Conservation (phyloP, 768 basidiomycete species). For the Coprinopsis strossmayeri region DNA sequence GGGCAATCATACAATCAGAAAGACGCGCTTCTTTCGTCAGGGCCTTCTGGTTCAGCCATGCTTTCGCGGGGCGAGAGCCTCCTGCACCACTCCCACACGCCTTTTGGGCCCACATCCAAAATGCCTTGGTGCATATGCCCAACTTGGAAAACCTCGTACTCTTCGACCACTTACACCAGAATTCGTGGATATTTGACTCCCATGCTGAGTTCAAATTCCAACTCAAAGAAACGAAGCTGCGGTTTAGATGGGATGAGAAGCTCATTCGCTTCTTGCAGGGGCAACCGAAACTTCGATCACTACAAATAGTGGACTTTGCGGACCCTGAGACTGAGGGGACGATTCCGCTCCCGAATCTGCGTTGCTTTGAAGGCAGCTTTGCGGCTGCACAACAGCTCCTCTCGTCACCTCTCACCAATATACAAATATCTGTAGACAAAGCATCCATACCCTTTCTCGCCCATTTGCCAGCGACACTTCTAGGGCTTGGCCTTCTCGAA, state of each 20-base stretch:
- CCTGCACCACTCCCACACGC: slow-evolving; percentile 18
- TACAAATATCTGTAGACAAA: slow-evolving; percentile 23
- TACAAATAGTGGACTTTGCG: slow-evolving; percentile 26
- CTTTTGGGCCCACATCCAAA: slow-evolving; percentile 41
- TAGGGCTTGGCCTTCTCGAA: slow-evolving; percentile 23
- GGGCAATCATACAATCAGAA: slow-evolving; percentile 28
- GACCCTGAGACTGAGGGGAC: slow-evolving; percentile 8
- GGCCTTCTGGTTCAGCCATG: slow-evolving; percentile 31
- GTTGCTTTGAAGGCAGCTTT: slow-evolving; percentile 39
- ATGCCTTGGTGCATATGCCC: slow-evolving; percentile 34
- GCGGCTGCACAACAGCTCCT: slow-evolving; percentile 33
- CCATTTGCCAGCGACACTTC: slow-evolving; percentile 18
- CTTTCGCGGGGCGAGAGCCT: slow-evolving; percentile 16
- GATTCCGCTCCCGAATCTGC: slow-evolving; percentile 29
- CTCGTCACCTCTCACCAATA: slow-evolving; percentile 28
- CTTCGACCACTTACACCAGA: slow-evolving; percentile 28
- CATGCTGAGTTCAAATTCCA: slow-evolving; percentile 32
- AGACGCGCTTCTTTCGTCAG: slow-evolving; percentile 36
- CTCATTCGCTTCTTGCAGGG: slow-evolving; percentile 41
- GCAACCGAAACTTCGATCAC: slow-evolving; percentile 34
- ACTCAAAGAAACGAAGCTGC: slow-evolving; percentile 41
- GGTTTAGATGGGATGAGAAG: slow-evolving; percentile 41
- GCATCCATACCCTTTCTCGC: slow-evolving; percentile 25
- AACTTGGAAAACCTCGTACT: slow-evolving; percentile 40
- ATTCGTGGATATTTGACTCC: slow-evolving; percentile 42